phyloP scores from a whole-genome alignment of 345 rosid genomes.

The Moringa oleifera region DNA sequence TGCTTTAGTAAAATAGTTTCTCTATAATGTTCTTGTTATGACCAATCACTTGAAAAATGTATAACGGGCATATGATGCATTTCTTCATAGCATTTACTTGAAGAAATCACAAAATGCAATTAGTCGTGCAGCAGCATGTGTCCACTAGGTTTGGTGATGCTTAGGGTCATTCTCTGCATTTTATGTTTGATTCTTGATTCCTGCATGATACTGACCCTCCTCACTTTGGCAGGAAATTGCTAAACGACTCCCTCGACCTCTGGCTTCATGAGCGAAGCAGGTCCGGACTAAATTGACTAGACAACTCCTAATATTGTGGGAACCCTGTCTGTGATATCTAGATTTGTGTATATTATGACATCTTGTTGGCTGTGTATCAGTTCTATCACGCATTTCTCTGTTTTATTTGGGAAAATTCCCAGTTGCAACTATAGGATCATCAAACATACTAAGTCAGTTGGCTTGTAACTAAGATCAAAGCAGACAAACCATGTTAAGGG shows the following conservation, averaged over 20 bases:
- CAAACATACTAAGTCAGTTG: background rate
- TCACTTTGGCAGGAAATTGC: constrained; percentile 74
- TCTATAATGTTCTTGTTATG: too few relatives aligned
- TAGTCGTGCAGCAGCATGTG: background rate
- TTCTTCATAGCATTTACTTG: too few relatives aligned
- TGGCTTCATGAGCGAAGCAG: constrained; percentile 39
- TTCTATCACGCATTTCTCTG: constrained; percentile 7
- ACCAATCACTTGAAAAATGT: background rate
- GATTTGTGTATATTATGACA: constrained; percentile 25
- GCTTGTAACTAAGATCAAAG: background rate
- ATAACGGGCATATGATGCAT: background rate
- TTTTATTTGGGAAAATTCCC: constrained; percentile 8
- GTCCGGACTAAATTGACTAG: constrained; percentile 1
- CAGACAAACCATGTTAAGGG: background rate
- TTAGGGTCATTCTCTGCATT: background rate
- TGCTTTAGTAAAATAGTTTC: too few relatives aligned
- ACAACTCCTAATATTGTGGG: constrained; percentile 1
- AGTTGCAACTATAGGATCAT: background rate
- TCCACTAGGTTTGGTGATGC: background rate
- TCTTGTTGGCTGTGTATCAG: background rate
- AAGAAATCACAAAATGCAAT: background rate
- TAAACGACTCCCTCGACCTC: constrained; percentile 77
- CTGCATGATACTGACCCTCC: background rate
- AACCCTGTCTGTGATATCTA: constrained; percentile 9
- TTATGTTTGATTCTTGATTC: background rate